Evolutionary conservation across 2,329 filamentous ascomycete genomes (phyloP), one percentile per base, ranked within the genome.

Genomic region (Mycosphaerelloides madeirae): DNA sequence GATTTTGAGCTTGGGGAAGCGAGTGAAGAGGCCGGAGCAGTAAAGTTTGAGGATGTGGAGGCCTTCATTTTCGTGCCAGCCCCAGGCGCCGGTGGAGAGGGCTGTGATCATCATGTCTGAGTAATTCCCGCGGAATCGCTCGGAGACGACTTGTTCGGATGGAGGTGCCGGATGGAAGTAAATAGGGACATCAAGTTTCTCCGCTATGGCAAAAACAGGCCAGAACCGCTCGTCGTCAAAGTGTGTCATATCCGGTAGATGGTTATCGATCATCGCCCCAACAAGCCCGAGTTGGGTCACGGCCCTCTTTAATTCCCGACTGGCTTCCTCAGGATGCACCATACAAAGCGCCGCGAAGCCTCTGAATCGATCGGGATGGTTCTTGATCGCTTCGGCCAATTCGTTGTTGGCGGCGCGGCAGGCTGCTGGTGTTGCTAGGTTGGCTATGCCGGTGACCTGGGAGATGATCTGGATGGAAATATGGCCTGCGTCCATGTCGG

Each of bases 21-120:
- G 61, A 54, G 80, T 77, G 49, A 82, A 82, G 2, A 79, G 53
- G 1, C 77, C 76, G 0, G 67, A 62, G 1, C 72, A 69, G 49
- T 69, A 80, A 1, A 82, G 66, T 8, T 67, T 64, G 13, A 78
- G 51, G 9, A 77, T 51, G 36, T 74, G 71, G 19, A 77, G 53
- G 0, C 68, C 75, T 1, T 70, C 71, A 3, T 75, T 68, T 6
- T 60, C 59, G 38, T 79, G 77, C 70, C 75, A 77, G 6, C 73
- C 73, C 60, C 68, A 74, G 0, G 65, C 70, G 29, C 59, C 66
- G 9, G 65, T 62, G 4, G 65, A 65, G 38, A 76, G 56, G 1
- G 56, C 38, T 1, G 52, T 39, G 2, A 54, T 56, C 0, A 53
- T 48, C 6, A 36, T 35, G 3, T 41, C 49, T 16, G 53, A 34